Evolutionary conservation across 768 basidiomycete species (phyloP), one percentile per base, ranked within the genome.

Genomic region (Suillus decipiens): DNA sequence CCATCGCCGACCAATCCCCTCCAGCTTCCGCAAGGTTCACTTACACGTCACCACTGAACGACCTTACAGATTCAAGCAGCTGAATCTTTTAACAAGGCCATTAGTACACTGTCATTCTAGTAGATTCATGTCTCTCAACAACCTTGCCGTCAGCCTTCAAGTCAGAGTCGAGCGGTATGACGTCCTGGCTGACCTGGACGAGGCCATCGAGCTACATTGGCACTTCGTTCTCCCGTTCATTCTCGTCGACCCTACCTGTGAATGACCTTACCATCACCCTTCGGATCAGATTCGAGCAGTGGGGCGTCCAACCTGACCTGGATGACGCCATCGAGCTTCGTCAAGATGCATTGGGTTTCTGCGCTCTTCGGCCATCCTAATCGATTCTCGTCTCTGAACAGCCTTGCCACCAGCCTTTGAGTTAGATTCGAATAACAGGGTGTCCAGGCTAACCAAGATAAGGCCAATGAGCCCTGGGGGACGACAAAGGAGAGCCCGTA

Each of bases 401-500:
- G 15, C 39, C 19, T 43, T 43, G 17, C 42, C 42, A 43, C 19
- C 42, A 43, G 19, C 19, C 42, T 43, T 28, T 28, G 28, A 28
- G 28, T 28, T 3, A 28, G 28, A 28, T 28, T 43, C 42, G 9
- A 43, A 4, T 19, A 43, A 7, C 7, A 19, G 19, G 28, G 42
- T 8, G 3, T 43, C 42, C 19, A 8, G 19, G 15, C 15, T 15
- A 5, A 5, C 39, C 42, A 19, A 1, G 41, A 42, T 42, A 3
- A 42, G 41, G 41, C 41, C 41, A 19, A 19, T 5, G 41, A 37
- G 76, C 63, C 37, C 79, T 69, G 34, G 76, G 75, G 3, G 77
- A 71, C 22, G 69, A 73, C 53, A 79, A 64, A 0, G 72, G 75
- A 22, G 77, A 74, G 24, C 34, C 17, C 43, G 60, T 34, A 36